A percentile compares a stretch with the other conserved stretches of the same genome.
These are phyloP conservation scores for Rhodotorula graminis DNA, from an alignment of 768 basidiomycete species.

Conservation along the genomic window DNA sequence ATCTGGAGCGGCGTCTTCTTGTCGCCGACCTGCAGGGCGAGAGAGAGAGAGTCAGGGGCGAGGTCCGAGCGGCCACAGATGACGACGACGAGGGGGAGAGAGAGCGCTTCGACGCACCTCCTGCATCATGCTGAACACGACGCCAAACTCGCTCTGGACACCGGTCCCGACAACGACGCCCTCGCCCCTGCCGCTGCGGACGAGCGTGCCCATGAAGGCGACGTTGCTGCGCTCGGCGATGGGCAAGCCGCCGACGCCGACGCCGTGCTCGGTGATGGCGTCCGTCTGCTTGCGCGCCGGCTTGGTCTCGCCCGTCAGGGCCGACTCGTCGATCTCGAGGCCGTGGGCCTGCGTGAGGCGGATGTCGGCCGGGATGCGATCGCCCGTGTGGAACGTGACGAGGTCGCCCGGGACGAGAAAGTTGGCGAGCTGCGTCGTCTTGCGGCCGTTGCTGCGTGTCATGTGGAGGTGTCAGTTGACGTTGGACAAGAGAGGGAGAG, in stretches of 20 bases:
- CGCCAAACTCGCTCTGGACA: slow-evolving; percentile 83
- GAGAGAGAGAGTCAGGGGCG: rapidly evolving
- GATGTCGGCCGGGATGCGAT: slow-evolving; percentile 89
- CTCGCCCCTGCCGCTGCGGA: slow-evolving; percentile 77
- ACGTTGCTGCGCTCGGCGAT: slow-evolving; percentile 81
- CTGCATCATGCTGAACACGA: slow-evolving; percentile 98
- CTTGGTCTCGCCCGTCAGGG: slow-evolving; percentile 85
- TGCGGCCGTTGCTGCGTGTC: slow-evolving; percentile 55
- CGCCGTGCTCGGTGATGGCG: slow-evolving; percentile 51
- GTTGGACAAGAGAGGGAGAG: background rate
- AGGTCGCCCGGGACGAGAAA: slow-evolving; percentile 95
- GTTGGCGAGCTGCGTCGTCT: slow-evolving; percentile 80
- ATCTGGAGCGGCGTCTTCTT: slow-evolving; percentile 85
- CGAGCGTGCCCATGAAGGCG: slow-evolving; percentile 93
- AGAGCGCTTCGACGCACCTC: slow-evolving; percentile 57
- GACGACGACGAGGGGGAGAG: background rate
- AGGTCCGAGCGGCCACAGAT: too few relatives aligned
- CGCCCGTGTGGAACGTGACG: slow-evolving; percentile 80
- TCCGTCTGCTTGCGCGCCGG: slow-evolving; percentile 65
- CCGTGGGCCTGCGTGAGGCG: slow-evolving; percentile 75
- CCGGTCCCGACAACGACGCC: slow-evolving; percentile 86
- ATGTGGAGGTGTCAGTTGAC: background rate
- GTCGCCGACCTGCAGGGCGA: slow-evolving; percentile 61
- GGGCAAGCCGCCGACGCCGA: slow-evolving; percentile 49
- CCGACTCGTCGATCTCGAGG: slow-evolving; percentile 91